Base-by-base conservation (phyloP, 2,329 filamentous ascomycete species). In the Trichoderma endophyticum region DNA sequence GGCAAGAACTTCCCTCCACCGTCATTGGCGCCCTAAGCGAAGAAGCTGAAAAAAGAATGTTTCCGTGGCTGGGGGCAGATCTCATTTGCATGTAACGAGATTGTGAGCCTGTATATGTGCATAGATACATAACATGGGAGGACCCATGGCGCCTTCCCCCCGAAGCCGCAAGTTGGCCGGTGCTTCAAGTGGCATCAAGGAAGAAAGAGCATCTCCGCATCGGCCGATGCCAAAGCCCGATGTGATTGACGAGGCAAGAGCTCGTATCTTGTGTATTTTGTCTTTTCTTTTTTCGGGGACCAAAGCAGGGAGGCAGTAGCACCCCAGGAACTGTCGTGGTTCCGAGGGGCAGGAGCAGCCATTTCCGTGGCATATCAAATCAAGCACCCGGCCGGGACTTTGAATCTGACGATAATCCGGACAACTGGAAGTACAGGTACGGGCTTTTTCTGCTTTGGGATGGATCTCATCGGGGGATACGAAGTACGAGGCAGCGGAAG, bases 1-100 rank as follows among this genome's bases (percentile, higher is more conserved):
- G 30, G 28, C 48, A 3, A 8, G 8, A 65, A 26, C 8, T n/a
- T 9, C 7, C 18, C 36, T 6, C 11, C 36, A 9, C 28, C 8
- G n/a, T 60, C 54, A 68, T 68, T 60, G 65, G 65, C 56, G 26
- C 28, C 9, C 8, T 68, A 60, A 60, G 65, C 65, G 56, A 68
- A 7, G 18, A 60, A 48, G 26, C 54, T 60, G 54, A 32, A 24
- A 32, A 48, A 34, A n/a, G 28, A 32, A 60, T 11, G 56, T 4
- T 32, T 34, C 30, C 28, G 9, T 24, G 18, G 57, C 18, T 34
- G 28, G 57, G 15, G 36, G 36, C 28, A 60, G 57, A 34, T 60
- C 28, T 34, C 28, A 34, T 34, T 48, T 51, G 43, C 43, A 51
- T 14, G 43, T 51, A 51, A 12, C 43, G n/a, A 21, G 43, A n/a